Percentiles rank a stretch among this genome's conserved stretches.
Evolutionary conservation across 768 basidiomycete genomes (phyloP).

Genomic region (Leucocoprinus leucothites): DNA sequence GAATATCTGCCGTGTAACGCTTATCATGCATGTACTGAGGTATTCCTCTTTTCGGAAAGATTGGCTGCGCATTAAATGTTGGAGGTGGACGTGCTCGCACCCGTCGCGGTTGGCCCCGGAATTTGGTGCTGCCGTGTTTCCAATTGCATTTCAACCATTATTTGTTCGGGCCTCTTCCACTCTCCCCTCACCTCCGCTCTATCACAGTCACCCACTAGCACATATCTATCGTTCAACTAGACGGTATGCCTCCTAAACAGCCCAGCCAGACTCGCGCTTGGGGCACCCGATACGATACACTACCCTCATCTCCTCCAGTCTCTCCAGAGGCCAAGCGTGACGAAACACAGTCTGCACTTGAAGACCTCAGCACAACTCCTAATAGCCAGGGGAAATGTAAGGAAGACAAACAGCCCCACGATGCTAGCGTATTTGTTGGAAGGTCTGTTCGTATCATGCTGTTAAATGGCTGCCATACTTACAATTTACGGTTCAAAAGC

Average conservation of each 20-base stretch:
- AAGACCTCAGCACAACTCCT: conserved; percentile 14
- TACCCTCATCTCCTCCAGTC: conserved; percentile 47
- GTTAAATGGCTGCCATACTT: not conserved
- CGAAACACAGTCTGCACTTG: conserved; percentile 16
- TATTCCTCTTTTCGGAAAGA: not conserved
- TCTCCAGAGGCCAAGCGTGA: conserved; percentile 27
- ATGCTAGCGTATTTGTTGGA: conserved; percentile 83
- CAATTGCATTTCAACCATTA: conserved; percentile 2
- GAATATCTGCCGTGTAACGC: not conserved
- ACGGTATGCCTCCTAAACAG: conserved; percentile 43
- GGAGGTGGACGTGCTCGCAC: not conserved
- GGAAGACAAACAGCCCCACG: conserved; percentile 57
- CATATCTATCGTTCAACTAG: conserved; percentile 18
- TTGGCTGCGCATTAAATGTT: not conserved
- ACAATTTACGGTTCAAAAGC: conserved; percentile 31
- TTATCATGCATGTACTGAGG: not conserved
- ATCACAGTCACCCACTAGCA: conserved; percentile 18
- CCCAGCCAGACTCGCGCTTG: conserved; percentile 45
- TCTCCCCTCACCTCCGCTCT: conserved; percentile 17
- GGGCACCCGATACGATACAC: conserved; percentile 72
- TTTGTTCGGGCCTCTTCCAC: conserved; percentile 5
- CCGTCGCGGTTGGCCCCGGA: conserved; percentile 2
- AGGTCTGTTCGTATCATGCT: conserved; percentile 44
- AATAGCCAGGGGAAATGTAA: conserved; percentile 26
- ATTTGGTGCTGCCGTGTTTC: conserved; percentile 7